Conservation (phyloP, 148 eudicot genomes). For the Nepenthes mirabilis region DNA sequence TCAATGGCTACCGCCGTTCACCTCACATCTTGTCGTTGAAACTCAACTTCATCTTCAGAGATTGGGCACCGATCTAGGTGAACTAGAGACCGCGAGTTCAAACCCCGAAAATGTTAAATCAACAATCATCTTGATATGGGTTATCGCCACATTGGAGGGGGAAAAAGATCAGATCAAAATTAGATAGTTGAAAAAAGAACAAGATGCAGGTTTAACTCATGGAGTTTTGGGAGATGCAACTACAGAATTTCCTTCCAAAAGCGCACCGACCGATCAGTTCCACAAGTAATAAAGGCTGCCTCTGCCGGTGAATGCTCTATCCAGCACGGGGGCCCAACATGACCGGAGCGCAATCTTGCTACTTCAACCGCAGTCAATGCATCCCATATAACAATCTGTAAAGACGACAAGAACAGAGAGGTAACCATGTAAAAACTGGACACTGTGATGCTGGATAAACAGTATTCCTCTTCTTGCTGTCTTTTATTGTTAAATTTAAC, state of each 20-base stretch:
- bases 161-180: too few relatives aligned
- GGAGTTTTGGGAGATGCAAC: neutral
- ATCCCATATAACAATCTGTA: constrained; percentile 74
- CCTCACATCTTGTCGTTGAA: too few relatives aligned
- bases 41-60: too few relatives aligned
- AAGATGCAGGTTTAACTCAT: too few relatives aligned
- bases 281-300: constrained; percentile 63
- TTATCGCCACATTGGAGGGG: too few relatives aligned
- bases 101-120: too few relatives aligned
- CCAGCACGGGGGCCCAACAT: constrained; percentile 67
- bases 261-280: constrained; percentile 58
- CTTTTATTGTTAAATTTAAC: neutral
- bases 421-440: neutral
- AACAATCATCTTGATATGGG: too few relatives aligned
- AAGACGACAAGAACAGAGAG: neutral
- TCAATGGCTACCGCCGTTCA: too few relatives aligned
- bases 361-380: constrained; percentile 61
- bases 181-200: too few relatives aligned
- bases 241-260: constrained; percentile 56
- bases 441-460: neutral
- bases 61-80: too few relatives aligned
- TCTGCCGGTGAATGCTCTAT: constrained; percentile 72
- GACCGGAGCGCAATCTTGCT: constrained; percentile 59
- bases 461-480: neutral
- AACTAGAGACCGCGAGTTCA: too few relatives aligned